phyloP scores from a whole-genome alignment of 1,139 yeast species.

The Yamadazyma friedrichii region DNA sequence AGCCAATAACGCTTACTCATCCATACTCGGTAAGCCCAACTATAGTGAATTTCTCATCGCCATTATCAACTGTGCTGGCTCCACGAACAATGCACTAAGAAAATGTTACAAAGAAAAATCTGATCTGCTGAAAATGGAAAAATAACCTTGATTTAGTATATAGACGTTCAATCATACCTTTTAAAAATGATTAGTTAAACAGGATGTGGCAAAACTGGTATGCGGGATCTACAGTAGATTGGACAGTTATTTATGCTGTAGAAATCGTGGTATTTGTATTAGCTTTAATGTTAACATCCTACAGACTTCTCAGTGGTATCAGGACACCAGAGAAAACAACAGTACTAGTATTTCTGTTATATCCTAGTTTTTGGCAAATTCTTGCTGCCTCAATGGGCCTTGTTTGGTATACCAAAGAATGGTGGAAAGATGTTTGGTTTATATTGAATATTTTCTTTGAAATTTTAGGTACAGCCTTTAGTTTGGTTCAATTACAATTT shows the following conservation, averaged over 20 bases:
- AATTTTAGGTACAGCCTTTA: slow-evolving; percentile 12
- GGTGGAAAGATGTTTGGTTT: slow-evolving; percentile 14
- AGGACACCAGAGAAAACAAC: slow-evolving; percentile 5
- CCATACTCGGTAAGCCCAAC: too few relatives aligned
- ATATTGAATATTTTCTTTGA: slow-evolving; percentile 14
- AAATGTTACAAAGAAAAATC: background rate
- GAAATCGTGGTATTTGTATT: slow-evolving; percentile 11
- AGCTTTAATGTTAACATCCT: slow-evolving; percentile 9
- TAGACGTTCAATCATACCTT: background rate
- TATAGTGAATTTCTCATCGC: background rate
- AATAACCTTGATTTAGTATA: too few relatives aligned
- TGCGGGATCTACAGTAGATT: slow-evolving; percentile 2
- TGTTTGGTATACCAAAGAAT: slow-evolving; percentile 10
- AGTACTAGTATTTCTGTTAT: slow-evolving; percentile 10
- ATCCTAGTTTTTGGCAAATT: slow-evolving; percentile 14
- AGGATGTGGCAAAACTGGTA: too few relatives aligned
- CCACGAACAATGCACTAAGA: background rate
- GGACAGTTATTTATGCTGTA: slow-evolving; percentile 14
- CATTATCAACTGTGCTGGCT: slow-evolving; percentile 2
- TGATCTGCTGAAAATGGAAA: too few relatives aligned
- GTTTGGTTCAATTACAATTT: slow-evolving; percentile 11
- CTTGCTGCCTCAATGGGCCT: slow-evolving; percentile 12
- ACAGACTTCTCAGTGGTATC: slow-evolving; percentile 9
- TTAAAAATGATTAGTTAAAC: too few relatives aligned
- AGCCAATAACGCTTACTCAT: too few relatives aligned